Percentiles rank a stretch among this genome's conserved stretches.
These are phyloP conservation scores for Sarcocystis neurona DNA, from an alignment of 169 alveolate species.

Conservation along the genomic window DNA sequence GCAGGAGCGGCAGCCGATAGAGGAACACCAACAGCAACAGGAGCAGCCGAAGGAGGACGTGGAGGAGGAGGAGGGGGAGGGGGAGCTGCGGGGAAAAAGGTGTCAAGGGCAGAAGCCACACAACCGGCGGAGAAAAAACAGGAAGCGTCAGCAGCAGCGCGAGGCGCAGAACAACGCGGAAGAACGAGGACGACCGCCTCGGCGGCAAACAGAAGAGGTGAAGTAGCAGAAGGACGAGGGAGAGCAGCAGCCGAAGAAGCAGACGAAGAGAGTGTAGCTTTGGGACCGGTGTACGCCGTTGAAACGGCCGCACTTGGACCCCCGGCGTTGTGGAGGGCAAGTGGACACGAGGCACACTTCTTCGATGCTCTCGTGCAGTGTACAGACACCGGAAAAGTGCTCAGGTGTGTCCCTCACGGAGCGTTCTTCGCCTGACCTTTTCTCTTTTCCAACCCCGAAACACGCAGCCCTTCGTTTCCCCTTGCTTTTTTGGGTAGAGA, in stretches of 20 bases:
- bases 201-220: background rate
- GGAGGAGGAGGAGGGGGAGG: background rate
- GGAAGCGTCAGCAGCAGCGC: too few relatives aligned
- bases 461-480: too few relatives aligned
- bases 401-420: background rate
- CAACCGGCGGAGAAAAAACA: too few relatives aligned
- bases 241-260: background rate
- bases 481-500: too few relatives aligned
- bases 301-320: slow-evolving; percentile 35
- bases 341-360: slow-evolving; percentile 7
- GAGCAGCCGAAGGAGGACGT: background rate
- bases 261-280: background rate
- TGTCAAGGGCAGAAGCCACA: too few relatives aligned
- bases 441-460: background rate
- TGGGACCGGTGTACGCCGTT: background rate
- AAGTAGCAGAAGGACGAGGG: background rate
- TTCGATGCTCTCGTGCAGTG: background rate
- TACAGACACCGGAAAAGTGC: slow-evolving; percentile 14
- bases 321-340: slow-evolving; percentile 1
- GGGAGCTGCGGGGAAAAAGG: too few relatives aligned
- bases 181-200: background rate
- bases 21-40: too few relatives aligned
- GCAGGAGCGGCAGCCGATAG: too few relatives aligned
- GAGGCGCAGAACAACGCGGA: too few relatives aligned
- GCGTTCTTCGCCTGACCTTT: background rate